These are phyloP conservation scores for Oryza punctata DNA, from an alignment of 176 grass and related monocot genomes.

Conservation along the genomic window DNA sequence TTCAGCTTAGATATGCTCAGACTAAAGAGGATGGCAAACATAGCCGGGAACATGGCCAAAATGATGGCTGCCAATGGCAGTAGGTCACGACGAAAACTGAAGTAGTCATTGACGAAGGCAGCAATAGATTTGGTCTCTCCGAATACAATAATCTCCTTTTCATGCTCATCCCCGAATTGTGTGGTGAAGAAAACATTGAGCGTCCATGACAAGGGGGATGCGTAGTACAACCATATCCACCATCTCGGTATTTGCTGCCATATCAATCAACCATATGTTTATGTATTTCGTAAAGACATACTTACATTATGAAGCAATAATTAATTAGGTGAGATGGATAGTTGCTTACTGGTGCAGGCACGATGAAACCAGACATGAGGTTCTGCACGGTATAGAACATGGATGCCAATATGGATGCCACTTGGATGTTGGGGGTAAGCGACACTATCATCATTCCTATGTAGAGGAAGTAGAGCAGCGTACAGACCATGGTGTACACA, in stretches of 20 bases:
- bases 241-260: slow-evolving; percentile 86
- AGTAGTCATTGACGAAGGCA: slow-evolving; percentile 63
- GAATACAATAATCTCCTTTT: slow-evolving; percentile 36
- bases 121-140: slow-evolving; percentile 56
- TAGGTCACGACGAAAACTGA: slow-evolving; percentile 54
- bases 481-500: slow-evolving; percentile 64
- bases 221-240: slow-evolving; percentile 88
- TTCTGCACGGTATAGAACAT: slow-evolving; percentile 44
- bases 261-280: background rate
- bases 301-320: background rate
- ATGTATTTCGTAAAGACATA: background rate
- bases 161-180: slow-evolving; percentile 57
- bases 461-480: slow-evolving; percentile 65
- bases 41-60: slow-evolving; percentile 49
- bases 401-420: slow-evolving; percentile 63
- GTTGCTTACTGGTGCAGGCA: slow-evolving; percentile 68
- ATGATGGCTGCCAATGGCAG: slow-evolving; percentile 50
- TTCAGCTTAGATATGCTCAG: slow-evolving; percentile 68
- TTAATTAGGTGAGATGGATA: too few species aligned
- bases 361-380: slow-evolving; percentile 45
- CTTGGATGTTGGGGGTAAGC: slow-evolving; percentile 56
- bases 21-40: slow-evolving; percentile 60
- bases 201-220: slow-evolving; percentile 55
- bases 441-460: slow-evolving; percentile 78
- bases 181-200: slow-evolving; percentile 70